Evolutionary conservation across 2,329 filamentous ascomycete genomes (phyloP).

Genomic region (Myriosclerotinia duriaeana): DNA sequence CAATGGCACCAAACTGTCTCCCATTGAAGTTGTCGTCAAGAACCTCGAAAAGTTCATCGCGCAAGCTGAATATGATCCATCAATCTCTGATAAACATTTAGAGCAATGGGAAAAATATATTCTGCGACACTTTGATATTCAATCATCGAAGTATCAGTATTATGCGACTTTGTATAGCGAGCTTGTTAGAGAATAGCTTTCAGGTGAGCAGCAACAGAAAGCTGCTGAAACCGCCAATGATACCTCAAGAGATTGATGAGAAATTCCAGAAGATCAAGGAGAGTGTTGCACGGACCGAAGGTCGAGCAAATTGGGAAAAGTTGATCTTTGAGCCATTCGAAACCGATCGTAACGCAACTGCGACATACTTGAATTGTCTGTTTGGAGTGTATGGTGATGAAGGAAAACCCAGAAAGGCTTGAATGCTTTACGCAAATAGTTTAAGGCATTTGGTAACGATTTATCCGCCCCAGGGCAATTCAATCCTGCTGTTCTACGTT

Average conservation of each 20-base stretch:
- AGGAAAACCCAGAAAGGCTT: slow-evolving; percentile 46
- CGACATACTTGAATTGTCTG: slow-evolving; percentile 51
- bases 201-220: slow-evolving; percentile 32
- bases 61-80: slow-evolving; percentile 54
- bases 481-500: slow-evolving; percentile 44
- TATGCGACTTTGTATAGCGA: slow-evolving; percentile 57
- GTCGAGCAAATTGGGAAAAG: slow-evolving; percentile 54
- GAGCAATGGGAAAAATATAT: slow-evolving; percentile 49
- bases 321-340: slow-evolving; percentile 53
- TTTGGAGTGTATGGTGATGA: slow-evolving; percentile 44
- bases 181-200: slow-evolving; percentile 56
- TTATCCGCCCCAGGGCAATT: slow-evolving; percentile 42
- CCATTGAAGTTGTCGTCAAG: slow-evolving; percentile 34
- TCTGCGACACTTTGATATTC: slow-evolving; percentile 48
- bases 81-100: slow-evolving; percentile 50
- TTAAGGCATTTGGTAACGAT: slow-evolving; percentile 43
- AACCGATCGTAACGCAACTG: slow-evolving; percentile 49
- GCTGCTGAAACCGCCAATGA: not conserved
- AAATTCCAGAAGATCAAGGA: slow-evolving; percentile 43
- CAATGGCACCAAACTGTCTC: slow-evolving; percentile 22
- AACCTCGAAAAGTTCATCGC: slow-evolving; percentile 54
- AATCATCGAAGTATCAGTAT: slow-evolving; percentile 55
- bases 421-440: slow-evolving; percentile 43
- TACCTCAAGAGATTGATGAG: not conserved
- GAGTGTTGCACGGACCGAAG: slow-evolving; percentile 43